Base-by-base conservation (phyloP, 805 yeast species). In the Scheffersomyces amazonensis region DNA sequence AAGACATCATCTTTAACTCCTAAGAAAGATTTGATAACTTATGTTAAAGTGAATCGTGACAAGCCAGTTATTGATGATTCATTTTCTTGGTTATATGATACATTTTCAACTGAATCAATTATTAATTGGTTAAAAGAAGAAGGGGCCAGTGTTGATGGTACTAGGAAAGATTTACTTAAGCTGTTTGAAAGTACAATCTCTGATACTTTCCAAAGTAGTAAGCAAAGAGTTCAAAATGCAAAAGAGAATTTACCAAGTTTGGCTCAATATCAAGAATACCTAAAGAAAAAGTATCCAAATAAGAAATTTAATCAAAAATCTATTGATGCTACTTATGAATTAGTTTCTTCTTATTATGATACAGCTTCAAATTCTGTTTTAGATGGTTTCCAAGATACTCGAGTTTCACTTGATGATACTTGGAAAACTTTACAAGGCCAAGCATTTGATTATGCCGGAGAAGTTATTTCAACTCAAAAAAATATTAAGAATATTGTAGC, bases 71-170 rank as follows among this genome's bases (percentile, higher is more conserved):
- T 44, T 29, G 52, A 54, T 32, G 56, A 62, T 27, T 46, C 49
- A 24, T 31, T 47, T 50, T 13, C 53, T 49, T 16, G 50, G 47
- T 16, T 58, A 15, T 62, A 67, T 35, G 67, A 66, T 31, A 68
- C 63, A 12, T 60, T 68, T 62, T 57, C 66, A 11, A 57, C 60
- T 21, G 67, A 66, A 11, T 56, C 66, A 25, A 40, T 70, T 30
- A 59, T 63, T 35, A 56, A 58, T 16, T 73, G 78, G 78, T 52
- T 64, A 15, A 48, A 46, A 19, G 60, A 55, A 34, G 60, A 62
- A 40, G 57, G 59, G n/a, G 37, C 46, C 23, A 43, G 34, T 5
- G 39, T 51, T 28, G 53, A 48, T n/a, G 62, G 56, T 13, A 37
- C 55, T 15, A 50, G 61, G 35, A 46, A 54, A 20, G 61, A 56